A percentile compares a stretch with the other conserved stretches of the same genome.
These are phyloP conservation scores for Scytalidium lignicola DNA, from an alignment of 2,329 filamentous ascomycete species.

Conservation along the genomic window DNA sequence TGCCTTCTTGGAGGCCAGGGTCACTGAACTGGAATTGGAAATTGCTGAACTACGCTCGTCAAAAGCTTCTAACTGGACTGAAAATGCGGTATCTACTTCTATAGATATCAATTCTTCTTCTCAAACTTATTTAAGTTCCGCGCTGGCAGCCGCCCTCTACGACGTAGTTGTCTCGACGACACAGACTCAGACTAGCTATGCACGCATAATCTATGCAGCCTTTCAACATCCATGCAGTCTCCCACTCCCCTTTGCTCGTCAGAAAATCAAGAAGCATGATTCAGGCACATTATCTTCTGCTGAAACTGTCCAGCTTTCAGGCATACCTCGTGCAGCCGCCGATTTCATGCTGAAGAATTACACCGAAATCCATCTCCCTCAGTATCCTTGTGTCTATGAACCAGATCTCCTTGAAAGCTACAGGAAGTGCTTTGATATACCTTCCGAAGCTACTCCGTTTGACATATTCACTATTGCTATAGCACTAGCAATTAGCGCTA, in stretches of 20 bases:
- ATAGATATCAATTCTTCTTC: not conserved
- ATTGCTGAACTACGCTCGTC: not conserved
- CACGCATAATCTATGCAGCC: not conserved
- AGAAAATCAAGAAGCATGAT: not conserved
- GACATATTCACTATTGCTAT: constrained; percentile 3
- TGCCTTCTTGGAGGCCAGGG: constrained; percentile 1
- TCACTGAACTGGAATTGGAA: constrained; percentile 1
- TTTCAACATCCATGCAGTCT: not conserved
- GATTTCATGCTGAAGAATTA: constrained; percentile 3
- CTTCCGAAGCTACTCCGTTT: constrained; percentile 1
- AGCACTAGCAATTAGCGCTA: constrained; percentile 1
- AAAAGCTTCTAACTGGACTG: not conserved
- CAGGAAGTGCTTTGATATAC: not conserved
- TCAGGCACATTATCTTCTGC: not conserved
- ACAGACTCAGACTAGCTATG: not conserved
- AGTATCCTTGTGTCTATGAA: constrained; percentile 3
- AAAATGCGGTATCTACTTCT: not conserved
- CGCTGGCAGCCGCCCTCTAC: not conserved
- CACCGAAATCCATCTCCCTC: constrained; percentile 2
- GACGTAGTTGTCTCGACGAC: not conserved
- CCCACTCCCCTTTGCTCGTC: not conserved
- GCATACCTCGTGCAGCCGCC: not conserved
- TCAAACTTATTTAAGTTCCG: not conserved
- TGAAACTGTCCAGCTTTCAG: constrained; percentile 1
- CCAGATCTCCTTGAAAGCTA: not conserved